Percentiles rank a stretch among this genome's conserved stretches.
phyloP scores from a whole-genome alignment of 495 filamentous ascomycete species.

The Penicillium mononematosum region DNA sequence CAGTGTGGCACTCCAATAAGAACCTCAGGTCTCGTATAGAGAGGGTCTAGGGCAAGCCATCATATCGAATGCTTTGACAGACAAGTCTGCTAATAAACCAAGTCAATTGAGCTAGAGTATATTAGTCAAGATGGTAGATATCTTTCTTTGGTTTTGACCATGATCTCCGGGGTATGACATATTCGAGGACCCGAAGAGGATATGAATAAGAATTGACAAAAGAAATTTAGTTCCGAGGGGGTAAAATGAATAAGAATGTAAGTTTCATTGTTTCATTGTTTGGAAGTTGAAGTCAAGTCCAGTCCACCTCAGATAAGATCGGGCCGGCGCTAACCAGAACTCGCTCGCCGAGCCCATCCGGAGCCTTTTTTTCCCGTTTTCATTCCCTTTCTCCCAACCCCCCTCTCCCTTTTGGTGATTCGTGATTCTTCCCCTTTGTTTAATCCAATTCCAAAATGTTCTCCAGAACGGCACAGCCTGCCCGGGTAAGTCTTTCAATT shows the following conservation, averaged over 20 bases:
- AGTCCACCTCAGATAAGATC: slow-evolving; percentile 38
- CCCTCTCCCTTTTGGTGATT: slow-evolving; percentile 6
- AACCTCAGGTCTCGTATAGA: not conserved
- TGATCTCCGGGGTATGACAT: not conserved
- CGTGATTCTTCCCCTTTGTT: slow-evolving; percentile 8
- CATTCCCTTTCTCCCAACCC: slow-evolving; percentile 21
- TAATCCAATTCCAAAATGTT: slow-evolving; percentile 24
- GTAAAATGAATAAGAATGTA: slow-evolving; percentile 18
- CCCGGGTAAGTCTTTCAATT: slow-evolving; percentile 22
- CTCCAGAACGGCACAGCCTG: slow-evolving; percentile 32
- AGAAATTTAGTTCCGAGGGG: slow-evolving; percentile 10
- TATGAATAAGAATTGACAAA: slow-evolving; percentile 17
- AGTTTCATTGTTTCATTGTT: not conserved
- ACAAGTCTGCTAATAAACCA: not conserved
- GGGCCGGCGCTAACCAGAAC: slow-evolving; percentile 30
- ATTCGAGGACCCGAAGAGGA: slow-evolving; percentile 10
- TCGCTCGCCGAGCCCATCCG: slow-evolving; percentile 44
- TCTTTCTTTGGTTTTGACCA: not conserved
- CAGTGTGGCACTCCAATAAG: not conserved
- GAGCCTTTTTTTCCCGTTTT: slow-evolving; percentile 42
- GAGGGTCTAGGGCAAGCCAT: not conserved
- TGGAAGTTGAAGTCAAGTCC: not conserved
- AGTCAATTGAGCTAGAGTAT: not conserved
- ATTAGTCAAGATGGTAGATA: not conserved
- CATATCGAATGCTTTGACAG: not conserved